Evolutionary conservation across 2,329 filamentous ascomycete species (phyloP).

Genomic region (Colletotrichum sp.): DNA sequence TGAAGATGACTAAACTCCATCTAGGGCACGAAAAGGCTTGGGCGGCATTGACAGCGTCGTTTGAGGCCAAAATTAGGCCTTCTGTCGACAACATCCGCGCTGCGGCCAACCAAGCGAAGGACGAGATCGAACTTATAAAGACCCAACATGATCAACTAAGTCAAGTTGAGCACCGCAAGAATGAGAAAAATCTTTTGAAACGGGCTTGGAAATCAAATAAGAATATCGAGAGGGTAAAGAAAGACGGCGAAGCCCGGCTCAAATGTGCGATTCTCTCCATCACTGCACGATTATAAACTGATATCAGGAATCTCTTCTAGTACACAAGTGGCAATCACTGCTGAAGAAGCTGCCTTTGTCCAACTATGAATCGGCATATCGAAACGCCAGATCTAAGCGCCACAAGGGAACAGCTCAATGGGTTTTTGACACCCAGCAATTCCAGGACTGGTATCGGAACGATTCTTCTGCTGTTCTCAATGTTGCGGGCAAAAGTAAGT

Average conservation of each 20-base stretch:
- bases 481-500: background rate
- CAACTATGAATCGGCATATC: background rate
- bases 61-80: background rate
- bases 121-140: background rate
- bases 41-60: background rate
- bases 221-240: background rate
- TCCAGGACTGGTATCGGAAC: background rate
- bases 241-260: background rate
- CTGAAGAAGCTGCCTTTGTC: background rate
- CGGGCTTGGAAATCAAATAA: background rate
- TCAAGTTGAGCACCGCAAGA: background rate
- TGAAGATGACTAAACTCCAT: fast-evolving
- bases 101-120: background rate
- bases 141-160: background rate
- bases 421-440: background rate
- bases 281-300: too few species aligned
- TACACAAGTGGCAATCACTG: background rate
- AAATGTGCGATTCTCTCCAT: too few species aligned
- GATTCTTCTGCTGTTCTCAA: background rate
- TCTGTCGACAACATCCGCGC: background rate
- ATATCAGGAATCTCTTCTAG: background rate
- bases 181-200: too few species aligned
- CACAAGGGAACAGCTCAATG: background rate
- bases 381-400: background rate
- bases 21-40: background rate